Percentiles rank a stretch among this genome's conserved stretches.
Conservation (phyloP, 306 rosid genomes). For the Cajanus cajan region DNA sequence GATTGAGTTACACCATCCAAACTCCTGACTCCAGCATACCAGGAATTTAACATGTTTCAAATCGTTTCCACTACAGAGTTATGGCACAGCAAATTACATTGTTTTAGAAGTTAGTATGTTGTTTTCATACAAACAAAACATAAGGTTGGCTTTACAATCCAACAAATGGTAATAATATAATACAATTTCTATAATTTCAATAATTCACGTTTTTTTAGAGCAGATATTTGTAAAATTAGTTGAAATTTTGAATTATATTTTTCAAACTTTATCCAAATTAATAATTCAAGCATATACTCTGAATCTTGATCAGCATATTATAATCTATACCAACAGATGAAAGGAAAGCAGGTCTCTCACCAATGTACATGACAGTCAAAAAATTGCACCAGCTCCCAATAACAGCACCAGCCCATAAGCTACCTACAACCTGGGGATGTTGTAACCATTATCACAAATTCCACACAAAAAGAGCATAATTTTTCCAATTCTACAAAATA, state of each 20-base stretch:
- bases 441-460: constrained; percentile 33
- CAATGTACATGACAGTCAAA: constrained; percentile 79
- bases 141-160: not conserved
- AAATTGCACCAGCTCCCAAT: constrained; percentile 94
- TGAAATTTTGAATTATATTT: not conserved
- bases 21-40: not conserved
- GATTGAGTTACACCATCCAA: not conserved
- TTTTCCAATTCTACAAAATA: not conserved
- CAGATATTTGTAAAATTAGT: not conserved
- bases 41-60: not conserved
- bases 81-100: not conserved
- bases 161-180: not conserved
- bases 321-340: not conserved
- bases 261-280: not conserved
- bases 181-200: constrained; percentile 5
- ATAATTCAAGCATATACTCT: not conserved
- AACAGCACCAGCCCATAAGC: constrained; percentile 78
- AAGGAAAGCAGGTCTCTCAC: constrained; percentile 50
- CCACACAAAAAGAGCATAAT: not conserved
- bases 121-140: not conserved
- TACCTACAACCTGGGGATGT: constrained; percentile 47
- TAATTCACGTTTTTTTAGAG: not conserved
- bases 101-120: not conserved
- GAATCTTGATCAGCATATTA: not conserved
- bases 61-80: not conserved